Evolutionary conservation across 495 filamentous ascomycete species (phyloP).

Genomic region (Neurospora sp.): DNA sequence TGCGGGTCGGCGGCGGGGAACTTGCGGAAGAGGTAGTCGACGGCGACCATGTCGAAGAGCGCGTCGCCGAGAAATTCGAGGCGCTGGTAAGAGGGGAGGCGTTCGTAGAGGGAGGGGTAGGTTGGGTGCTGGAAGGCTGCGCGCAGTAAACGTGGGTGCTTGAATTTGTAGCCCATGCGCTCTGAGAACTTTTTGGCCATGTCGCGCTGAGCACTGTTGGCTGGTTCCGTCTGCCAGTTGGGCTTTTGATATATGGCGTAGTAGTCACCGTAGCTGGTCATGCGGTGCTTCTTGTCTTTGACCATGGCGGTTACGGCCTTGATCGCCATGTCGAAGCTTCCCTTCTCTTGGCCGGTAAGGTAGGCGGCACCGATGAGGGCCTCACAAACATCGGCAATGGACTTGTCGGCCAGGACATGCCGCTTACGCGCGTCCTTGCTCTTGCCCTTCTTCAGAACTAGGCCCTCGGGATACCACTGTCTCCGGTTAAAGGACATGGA

Average conservation of each 20-base stretch:
- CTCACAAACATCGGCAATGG: slow-evolving; percentile 95
- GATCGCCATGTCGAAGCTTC: slow-evolving; percentile 67
- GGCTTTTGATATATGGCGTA: slow-evolving; percentile 60
- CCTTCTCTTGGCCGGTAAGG: slow-evolving; percentile 39
- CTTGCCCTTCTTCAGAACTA: slow-evolving; percentile 45
- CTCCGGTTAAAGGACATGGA: slow-evolving; percentile 70
- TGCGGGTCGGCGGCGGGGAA: slow-evolving; percentile 79
- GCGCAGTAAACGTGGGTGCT: slow-evolving; percentile 61
- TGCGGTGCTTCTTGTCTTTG: slow-evolving; percentile 52
- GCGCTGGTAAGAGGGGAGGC: slow-evolving; percentile 80
- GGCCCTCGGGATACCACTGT: slow-evolving; percentile 74
- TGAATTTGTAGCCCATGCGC: slow-evolving; percentile 72
- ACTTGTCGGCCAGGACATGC: slow-evolving; percentile 75
- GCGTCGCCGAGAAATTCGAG: slow-evolving; percentile 92
- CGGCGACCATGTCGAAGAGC: slow-evolving; percentile 77
- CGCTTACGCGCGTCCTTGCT: slow-evolving; percentile 25
- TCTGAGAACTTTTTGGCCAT: slow-evolving; percentile 54
- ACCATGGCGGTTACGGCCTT: slow-evolving; percentile 74
- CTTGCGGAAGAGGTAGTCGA: slow-evolving; percentile 66
- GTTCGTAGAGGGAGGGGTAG: slow-evolving; percentile 55
- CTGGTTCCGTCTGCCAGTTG: slow-evolving; percentile 50
- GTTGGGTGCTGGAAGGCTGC: slow-evolving; percentile 89
- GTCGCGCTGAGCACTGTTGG: slow-evolving; percentile 54
- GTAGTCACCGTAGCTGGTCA: slow-evolving; percentile 63
- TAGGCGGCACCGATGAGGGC: slow-evolving; percentile 87